Conservation (phyloP, 495 filamentous ascomycete genomes). For the Astrothelium subdiscretum region DNA sequence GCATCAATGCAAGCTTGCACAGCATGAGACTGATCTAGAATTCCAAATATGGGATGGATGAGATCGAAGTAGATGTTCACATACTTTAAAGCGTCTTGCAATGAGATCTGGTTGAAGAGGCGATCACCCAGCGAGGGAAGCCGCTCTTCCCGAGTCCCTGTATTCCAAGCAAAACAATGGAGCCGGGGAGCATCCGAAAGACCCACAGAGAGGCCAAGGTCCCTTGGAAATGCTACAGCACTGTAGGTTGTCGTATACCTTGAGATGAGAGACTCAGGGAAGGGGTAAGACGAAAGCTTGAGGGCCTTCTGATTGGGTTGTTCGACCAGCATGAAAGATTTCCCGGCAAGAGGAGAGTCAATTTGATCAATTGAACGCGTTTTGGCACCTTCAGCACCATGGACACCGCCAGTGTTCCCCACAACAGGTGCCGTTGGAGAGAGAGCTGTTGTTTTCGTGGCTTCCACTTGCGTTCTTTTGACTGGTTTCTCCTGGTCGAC, state of each 20-base stretch:
- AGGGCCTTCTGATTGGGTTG: background rate
- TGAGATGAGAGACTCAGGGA: constrained; percentile 17
- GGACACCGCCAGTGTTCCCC: background rate
- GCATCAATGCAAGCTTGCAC: background rate
- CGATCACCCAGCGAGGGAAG: background rate
- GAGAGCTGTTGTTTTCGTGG: background rate
- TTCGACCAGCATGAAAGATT: background rate
- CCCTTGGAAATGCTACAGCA: constrained; percentile 39
- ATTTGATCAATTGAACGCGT: constrained; percentile 8
- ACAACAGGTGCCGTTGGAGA: background rate
- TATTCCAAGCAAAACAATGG: constrained; percentile 44
- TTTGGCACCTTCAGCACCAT: constrained; percentile 1
- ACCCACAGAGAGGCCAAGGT: constrained; percentile 38
- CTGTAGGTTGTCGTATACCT: constrained; percentile 37
- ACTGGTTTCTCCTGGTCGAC: constrained; percentile 13
- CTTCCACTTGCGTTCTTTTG: constrained; percentile 9
- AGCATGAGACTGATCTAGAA: constrained; percentile 27
- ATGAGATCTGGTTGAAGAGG: background rate
- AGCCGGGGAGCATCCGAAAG: constrained; percentile 37
- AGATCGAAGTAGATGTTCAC: constrained; percentile 35
- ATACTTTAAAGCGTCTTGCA: background rate
- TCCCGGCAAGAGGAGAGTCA: background rate
- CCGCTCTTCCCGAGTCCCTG: constrained; percentile 27
- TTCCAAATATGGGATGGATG: constrained; percentile 38
- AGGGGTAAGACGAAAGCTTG: constrained; percentile 13